Conservation (phyloP, 2,329 filamentous ascomycete species). For the Botrytis paeoniae region DNA sequence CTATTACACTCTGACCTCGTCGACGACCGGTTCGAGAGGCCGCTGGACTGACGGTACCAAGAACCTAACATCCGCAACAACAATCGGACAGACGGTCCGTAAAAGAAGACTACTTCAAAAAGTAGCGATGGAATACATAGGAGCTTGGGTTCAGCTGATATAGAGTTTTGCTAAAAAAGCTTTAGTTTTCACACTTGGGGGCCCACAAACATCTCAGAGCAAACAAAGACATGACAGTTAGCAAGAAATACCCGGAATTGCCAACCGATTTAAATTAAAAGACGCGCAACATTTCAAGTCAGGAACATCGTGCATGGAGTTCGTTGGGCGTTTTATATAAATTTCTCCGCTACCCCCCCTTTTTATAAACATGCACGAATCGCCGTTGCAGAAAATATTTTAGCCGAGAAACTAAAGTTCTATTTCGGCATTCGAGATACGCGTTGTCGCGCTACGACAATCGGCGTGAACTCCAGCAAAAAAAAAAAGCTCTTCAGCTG, state of each 20-base stretch:
- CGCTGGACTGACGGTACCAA: constrained; percentile 12
- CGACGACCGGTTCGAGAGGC: constrained; percentile 6
- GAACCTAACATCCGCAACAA: constrained; percentile 6
- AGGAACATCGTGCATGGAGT: not conserved
- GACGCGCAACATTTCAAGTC: not conserved
- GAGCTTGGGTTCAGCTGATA: not conserved
- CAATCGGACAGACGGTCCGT: constrained; percentile 8
- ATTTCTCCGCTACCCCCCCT: constrained; percentile 5
- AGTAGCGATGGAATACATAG: not conserved
- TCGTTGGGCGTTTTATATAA: not conserved
- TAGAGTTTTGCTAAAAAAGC: not conserved
- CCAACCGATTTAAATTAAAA: constrained; percentile 1
- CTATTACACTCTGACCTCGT: not conserved
- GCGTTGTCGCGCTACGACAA: not conserved
- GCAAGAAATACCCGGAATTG: not conserved
- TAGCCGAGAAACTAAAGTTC: not conserved
- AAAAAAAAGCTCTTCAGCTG: not conserved
- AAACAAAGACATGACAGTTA: not conserved
- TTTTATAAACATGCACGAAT: not conserved
- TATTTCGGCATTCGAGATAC: not conserved
- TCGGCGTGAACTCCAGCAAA: not conserved
- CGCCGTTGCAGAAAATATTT: not conserved
- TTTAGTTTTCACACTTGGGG: not conserved
- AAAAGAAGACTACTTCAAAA: not conserved
- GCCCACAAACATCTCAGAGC: not conserved